phyloP scores from a whole-genome alignment of 164 flowering plant genomes.

The Berberis thunbergii region DNA sequence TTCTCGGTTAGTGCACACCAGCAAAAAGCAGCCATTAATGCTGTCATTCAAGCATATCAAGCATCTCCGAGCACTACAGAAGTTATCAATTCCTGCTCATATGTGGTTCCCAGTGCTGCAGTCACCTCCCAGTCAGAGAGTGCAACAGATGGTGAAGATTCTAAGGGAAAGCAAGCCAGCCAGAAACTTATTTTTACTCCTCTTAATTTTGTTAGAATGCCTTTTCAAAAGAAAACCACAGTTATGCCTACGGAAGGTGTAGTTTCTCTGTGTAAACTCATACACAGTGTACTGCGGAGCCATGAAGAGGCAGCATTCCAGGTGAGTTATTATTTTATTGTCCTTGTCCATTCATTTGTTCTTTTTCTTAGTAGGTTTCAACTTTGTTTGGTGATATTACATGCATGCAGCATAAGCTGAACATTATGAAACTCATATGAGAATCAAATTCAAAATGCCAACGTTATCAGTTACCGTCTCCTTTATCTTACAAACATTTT shows the following conservation, averaged over 20 bases:
- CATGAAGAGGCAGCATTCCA: slow-evolving; percentile 75
- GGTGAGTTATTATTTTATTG: slow-evolving; percentile 27
- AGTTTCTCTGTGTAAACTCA: slow-evolving; percentile 48
- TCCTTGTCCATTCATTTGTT: no score
- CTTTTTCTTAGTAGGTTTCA: no score
- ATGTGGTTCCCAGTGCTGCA: slow-evolving; percentile 54
- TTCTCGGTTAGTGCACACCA: slow-evolving; percentile 94
- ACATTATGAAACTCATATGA: no score
- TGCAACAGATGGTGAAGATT: slow-evolving; percentile 21
- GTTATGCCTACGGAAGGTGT: slow-evolving; percentile 81
- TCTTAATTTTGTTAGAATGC: slow-evolving; percentile 55
- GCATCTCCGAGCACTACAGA: slow-evolving; percentile 54
- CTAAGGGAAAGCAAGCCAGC: slow-evolving; percentile 25
- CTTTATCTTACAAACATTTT: no score
- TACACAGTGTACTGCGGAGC: slow-evolving; percentile 55
- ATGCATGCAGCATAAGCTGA: no score
- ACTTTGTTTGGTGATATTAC: no score
- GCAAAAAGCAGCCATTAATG: slow-evolving; percentile 62
- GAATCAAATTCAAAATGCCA: no score
- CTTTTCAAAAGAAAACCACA: slow-evolving; percentile 62
- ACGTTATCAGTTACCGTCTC: no score
- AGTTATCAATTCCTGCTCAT: slow-evolving; percentile 80
- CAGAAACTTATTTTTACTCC: slow-evolving; percentile 52
- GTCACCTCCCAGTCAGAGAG: slow-evolving; percentile 37
- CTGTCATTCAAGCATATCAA: slow-evolving; percentile 68